Percentiles rank a stretch among this genome's conserved stretches.
Conservation (phyloP, 768 basidiomycete genomes). For the Panellus pusillus region DNA sequence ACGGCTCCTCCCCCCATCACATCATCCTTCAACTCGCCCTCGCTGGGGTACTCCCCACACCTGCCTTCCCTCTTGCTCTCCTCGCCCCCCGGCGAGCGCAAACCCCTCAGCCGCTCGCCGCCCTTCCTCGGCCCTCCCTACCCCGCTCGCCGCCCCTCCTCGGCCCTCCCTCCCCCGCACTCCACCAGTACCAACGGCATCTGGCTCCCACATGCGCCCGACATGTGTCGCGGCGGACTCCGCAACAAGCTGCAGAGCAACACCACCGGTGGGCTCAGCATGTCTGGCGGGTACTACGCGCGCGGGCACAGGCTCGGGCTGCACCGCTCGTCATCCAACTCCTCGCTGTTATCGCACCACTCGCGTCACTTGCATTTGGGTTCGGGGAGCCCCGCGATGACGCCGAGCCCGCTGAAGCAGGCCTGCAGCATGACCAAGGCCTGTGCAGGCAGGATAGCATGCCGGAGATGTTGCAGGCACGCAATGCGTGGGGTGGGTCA, state of each 20-base stretch:
- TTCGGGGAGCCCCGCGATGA: neutral
- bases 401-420: neutral
- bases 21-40: too few species aligned
- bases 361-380: too few species aligned
- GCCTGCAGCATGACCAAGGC: neutral
- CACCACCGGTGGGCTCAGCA: constrained; percentile 16
- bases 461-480: constrained; percentile 5
- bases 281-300: neutral
- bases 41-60: too few species aligned
- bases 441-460: constrained; percentile 8
- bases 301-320: neutral
- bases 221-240: constrained; percentile 25
- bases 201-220: constrained; percentile 72
- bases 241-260: constrained; percentile 21
- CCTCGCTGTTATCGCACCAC: neutral
- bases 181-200: constrained; percentile 51
- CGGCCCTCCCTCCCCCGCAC: constrained; percentile 2
- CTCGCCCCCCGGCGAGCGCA: constrained; percentile 30
- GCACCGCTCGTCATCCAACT: constrained; percentile 3
- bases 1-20: constrained; percentile 64
- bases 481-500: neutral
- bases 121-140: too few species aligned
- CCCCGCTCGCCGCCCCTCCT: too few species aligned
- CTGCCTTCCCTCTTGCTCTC: constrained; percentile 66
- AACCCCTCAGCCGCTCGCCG: constrained; percentile 6